These are phyloP conservation scores for Wallacemonas sp. DNA, from an alignment of 208 protist species.

Conservation along the genomic window DNA sequence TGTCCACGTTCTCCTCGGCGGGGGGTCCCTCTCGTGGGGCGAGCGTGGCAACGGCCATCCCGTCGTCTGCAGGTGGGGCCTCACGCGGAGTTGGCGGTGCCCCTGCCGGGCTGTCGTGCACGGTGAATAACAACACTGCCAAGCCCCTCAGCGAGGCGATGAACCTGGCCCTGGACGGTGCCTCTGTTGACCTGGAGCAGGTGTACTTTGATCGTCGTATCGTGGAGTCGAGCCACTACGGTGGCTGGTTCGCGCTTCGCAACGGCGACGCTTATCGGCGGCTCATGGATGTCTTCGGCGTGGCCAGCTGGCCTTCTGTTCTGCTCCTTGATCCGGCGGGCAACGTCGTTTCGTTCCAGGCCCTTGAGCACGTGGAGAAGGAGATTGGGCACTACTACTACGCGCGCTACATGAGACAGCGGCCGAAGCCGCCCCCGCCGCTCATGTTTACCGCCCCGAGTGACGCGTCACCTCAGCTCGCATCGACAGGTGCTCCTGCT, in stretches of 20 bases:
- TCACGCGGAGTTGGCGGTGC: no score
- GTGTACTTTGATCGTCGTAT: conserved; percentile 37
- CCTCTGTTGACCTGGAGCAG: conserved; percentile 14
- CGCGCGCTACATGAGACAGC: conserved; percentile 1
- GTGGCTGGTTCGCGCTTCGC: conserved; percentile 63
- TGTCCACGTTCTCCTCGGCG: not conserved
- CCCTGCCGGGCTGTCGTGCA: not conserved
- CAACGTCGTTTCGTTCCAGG: conserved; percentile 39
- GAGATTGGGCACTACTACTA: conserved; percentile 33
- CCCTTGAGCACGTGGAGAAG: conserved; percentile 50
- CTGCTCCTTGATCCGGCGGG: conserved; percentile 58
- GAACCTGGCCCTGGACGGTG: conserved; percentile 6
- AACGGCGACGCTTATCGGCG: conserved; percentile 55
- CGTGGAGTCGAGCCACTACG: conserved; percentile 48
- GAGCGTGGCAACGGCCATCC: not conserved
- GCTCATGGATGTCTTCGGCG: conserved; percentile 35
- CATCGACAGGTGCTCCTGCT: not conserved
- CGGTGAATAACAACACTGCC: not conserved
- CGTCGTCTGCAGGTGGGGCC: not conserved
- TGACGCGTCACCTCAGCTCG: not conserved
- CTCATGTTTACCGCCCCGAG: not conserved
- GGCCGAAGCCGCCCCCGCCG: not conserved
- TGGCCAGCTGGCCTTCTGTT: conserved; percentile 59
- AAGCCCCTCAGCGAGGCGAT: conserved; percentile 5
- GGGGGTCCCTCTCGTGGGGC: not conserved